Evolutionary conservation across 257 asterid species (phyloP).

Genomic region (Solanum sparsipilum): DNA sequence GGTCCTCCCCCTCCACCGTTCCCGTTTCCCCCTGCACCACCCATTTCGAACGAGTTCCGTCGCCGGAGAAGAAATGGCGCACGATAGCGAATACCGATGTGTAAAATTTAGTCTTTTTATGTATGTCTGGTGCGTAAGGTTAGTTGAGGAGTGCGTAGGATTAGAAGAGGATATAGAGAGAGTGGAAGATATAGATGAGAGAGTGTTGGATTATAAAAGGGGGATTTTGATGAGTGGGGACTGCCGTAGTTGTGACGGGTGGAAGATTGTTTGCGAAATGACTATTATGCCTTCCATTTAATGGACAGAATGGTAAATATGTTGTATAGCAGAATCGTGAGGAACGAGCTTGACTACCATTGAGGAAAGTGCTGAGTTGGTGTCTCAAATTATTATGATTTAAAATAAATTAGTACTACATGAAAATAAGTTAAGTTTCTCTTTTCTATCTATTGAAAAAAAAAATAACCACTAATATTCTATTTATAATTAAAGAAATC

Average conservation of each 20-base stretch:
- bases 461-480: too few species aligned
- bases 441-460: too few species aligned
- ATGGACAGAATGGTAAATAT: neutral
- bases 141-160: conserved; percentile 2
- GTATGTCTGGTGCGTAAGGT: neutral
- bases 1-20: conserved; percentile 5
- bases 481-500: too few species aligned
- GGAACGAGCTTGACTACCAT: neutral
- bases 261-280: neutral
- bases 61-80: neutral
- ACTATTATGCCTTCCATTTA: neutral
- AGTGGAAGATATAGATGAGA: neutral
- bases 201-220: neutral
- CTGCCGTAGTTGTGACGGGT: neutral
- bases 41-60: conserved; percentile 24
- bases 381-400: neutral
- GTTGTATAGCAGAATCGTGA: neutral
- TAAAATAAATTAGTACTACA: too few species aligned
- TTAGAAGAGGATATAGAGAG: neutral
- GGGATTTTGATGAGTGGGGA: neutral
- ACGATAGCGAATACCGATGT: neutral
- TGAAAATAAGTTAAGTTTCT: too few species aligned
- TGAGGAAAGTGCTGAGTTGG: neutral
- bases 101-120: neutral
- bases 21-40: conserved; percentile 41